Percentiles rank a stretch among this genome's conserved stretches.
Conservation (phyloP, 176 grass and related monocot species). For the Saccharum officinarum region DNA sequence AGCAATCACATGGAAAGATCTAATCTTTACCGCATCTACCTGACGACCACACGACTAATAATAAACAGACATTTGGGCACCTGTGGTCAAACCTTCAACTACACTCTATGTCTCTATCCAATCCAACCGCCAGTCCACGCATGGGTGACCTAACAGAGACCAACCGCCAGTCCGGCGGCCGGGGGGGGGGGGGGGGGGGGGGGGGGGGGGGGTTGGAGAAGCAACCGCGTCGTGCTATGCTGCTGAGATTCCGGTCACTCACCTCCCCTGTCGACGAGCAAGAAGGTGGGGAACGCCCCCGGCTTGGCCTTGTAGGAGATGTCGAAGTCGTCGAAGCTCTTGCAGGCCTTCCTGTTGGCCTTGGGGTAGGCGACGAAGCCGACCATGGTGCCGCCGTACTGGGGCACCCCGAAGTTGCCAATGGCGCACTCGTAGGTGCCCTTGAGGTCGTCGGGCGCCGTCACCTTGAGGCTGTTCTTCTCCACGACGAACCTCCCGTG, state of each 20-base stretch:
- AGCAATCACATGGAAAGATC: slow-evolving; percentile 13
- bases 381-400: slow-evolving; percentile 93
- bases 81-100: background rate
- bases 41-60: background rate
- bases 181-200: background rate
- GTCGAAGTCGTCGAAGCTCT: slow-evolving; percentile 77
- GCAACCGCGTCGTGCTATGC: background rate
- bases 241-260: slow-evolving; percentile 21
- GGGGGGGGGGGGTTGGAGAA: too few species aligned
- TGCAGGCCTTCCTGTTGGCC: slow-evolving; percentile 79
- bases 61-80: background rate
- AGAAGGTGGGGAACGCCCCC: slow-evolving; percentile 73
- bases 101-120: background rate
- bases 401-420: slow-evolving; percentile 91
- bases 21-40: background rate
- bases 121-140: background rate
- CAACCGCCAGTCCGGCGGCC: background rate
- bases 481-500: slow-evolving; percentile 68
- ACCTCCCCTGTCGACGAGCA: slow-evolving; percentile 93
- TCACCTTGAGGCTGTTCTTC: slow-evolving; percentile 86
- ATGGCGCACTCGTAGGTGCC: slow-evolving; percentile 89
- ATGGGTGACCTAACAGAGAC: slow-evolving; percentile 8
- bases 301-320: slow-evolving; percentile 88
- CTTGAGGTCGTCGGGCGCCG: slow-evolving; percentile 64
- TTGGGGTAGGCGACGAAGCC: slow-evolving; percentile 86